Conservation (phyloP, 2,329 filamentous ascomycete genomes). For the Teratosphaeria zuluensis region DNA sequence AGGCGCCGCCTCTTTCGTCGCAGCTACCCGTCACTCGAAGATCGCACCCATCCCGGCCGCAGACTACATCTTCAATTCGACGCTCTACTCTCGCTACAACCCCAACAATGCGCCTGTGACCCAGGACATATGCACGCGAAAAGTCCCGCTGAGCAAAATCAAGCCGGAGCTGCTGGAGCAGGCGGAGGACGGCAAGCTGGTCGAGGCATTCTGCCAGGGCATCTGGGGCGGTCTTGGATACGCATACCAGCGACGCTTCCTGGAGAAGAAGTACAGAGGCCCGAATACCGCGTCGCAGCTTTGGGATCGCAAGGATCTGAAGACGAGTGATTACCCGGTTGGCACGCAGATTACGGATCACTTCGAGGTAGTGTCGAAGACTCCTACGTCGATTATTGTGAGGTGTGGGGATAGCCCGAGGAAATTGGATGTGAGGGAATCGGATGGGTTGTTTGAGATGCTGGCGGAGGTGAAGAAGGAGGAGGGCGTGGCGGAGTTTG, state of each 20-base stretch:
- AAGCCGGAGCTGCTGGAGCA: conserved; percentile 52
- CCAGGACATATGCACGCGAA: conserved; percentile 55
- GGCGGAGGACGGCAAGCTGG: conserved; percentile 43
- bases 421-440: conserved; percentile 41
- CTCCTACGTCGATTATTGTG: conserved; percentile 49
- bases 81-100: conserved; percentile 51
- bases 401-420: conserved; percentile 58
- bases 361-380: conserved; percentile 61
- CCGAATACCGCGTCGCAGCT: conserved; percentile 50
- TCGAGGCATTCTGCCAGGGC: conserved; percentile 57
- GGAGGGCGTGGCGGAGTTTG: conserved; percentile 51
- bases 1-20: conserved; percentile 42
- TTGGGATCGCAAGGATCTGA: conserved; percentile 50
- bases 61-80: conserved; percentile 53
- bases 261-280: conserved; percentile 49
- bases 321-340: conserved; percentile 47
- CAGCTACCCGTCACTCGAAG: conserved; percentile 46
- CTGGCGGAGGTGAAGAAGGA: conserved; percentile 50
- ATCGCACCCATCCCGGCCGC: conserved; percentile 50
- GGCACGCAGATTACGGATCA: conserved; percentile 60
- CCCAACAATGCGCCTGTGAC: conserved; percentile 52
- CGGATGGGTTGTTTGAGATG: conserved; percentile 60
- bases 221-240: conserved; percentile 57
- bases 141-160: conserved; percentile 53
- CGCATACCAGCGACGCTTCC: conserved; percentile 47